Evolutionary conservation across 2,329 filamentous ascomycete species (phyloP).

Genomic region (Coniochaeta sp.): DNA sequence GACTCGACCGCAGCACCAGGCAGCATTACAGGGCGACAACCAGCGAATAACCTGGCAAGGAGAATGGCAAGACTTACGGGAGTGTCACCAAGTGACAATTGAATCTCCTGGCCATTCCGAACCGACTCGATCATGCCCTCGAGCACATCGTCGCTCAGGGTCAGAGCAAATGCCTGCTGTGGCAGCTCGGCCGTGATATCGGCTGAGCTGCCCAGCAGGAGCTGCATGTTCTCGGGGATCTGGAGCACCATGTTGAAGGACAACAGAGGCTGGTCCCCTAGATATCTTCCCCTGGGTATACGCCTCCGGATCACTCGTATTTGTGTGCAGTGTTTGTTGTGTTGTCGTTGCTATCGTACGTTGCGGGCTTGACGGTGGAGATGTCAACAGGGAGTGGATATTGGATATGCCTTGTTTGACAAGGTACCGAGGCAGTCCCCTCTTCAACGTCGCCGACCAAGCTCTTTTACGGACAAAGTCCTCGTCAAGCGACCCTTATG

Average conservation of each 20-base stretch:
- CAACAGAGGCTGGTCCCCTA: neutral
- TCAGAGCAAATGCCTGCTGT: constrained; percentile 50
- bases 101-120: constrained; percentile 47
- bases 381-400: neutral
- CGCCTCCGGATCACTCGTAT: neutral
- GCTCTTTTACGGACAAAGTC: neutral
- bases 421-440: neutral
- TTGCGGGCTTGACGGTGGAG: neutral
- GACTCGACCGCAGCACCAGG: neutral
- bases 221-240: constrained; percentile 46
- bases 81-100: constrained; percentile 48
- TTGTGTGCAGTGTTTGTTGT: neutral
- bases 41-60: constrained; percentile 2
- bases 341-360: neutral
- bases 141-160: constrained; percentile 49
- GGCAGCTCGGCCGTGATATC: constrained; percentile 36
- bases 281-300: neutral
- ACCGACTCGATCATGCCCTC: constrained; percentile 56
- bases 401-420: neutral
- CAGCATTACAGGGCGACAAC: constrained; percentile 2
- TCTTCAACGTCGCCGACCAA: neutral
- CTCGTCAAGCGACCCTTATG: neutral
- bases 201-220: constrained; percentile 47
- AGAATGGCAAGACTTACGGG: constrained; percentile 44
- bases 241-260: constrained; percentile 31